A percentile compares a stretch with the other conserved stretches of the same genome.
Evolutionary conservation across 179 eudicot genomes (phyloP).

Genomic region (Heliamphora pulchella): DNA sequence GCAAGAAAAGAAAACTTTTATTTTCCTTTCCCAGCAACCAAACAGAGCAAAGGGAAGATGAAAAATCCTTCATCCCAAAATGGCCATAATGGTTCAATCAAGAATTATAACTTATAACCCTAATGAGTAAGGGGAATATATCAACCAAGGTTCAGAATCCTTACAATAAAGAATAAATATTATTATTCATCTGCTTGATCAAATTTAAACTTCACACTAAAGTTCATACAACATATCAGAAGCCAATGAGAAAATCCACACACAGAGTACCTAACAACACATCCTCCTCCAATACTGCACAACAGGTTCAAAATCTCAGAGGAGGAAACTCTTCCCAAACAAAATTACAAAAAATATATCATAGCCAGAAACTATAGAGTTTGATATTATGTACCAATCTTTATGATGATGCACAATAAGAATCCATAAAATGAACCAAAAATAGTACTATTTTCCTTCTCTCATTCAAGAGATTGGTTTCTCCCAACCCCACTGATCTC

Average conservation of each 20-base stretch:
- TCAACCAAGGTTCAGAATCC: too few species aligned
- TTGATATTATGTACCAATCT: not conserved
- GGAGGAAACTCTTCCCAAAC: not conserved
- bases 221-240: not conserved
- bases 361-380: not conserved
- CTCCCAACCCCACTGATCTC: conserved; percentile 15
- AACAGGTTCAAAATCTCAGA: conserved; percentile 8
- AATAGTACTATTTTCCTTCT: not conserved
- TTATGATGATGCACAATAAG: not conserved
- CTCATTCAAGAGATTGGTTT: conserved; percentile 13
- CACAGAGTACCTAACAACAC: not conserved
- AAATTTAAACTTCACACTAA: not conserved
- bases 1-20: too few species aligned
- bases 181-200: not conserved
- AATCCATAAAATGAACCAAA: not conserved
- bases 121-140: too few species aligned
- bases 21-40: too few species aligned
- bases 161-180: not conserved
- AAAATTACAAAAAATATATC: not conserved
- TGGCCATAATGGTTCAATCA: too few species aligned
- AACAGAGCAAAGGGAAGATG: too few species aligned
- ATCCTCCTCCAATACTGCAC: not conserved
- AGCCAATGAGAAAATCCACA: not conserved
- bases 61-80: too few species aligned
- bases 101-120: too few species aligned